Evolutionary conservation across 2,329 filamentous ascomycete genomes (phyloP), one percentile per base, ranked within the genome.

Genomic region (Alternaria hordeiaustralica): DNA sequence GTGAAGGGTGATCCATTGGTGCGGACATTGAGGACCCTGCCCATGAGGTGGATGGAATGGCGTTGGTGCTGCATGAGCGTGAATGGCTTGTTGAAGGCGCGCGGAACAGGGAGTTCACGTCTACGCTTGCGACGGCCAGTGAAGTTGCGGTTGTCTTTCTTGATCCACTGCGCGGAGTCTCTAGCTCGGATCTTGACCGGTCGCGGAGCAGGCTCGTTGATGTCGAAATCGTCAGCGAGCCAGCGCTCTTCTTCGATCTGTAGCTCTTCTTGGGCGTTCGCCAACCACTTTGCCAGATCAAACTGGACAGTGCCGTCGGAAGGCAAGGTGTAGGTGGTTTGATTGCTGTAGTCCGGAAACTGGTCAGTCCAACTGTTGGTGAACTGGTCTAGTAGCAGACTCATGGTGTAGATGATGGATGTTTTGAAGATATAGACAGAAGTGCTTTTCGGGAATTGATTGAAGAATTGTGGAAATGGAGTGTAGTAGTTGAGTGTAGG

Each of bases 1-100:
- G 94, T 97, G 74, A 98, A 89, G 3, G 95, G 95, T 53, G 93
- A 97, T 13, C 91, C 89, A 60, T 88, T 89, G 79, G 96, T 92
- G 66, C 93, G 87, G 60, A 93, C 84, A 75, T 90, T 92, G 67
- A 97, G 85, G 2, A 97, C 84, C 75, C 93, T 94, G 67, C 94
- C 92, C 59, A 97, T 89, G 3, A 97, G 84, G 3, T 97, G 87
- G 21, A 96, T 82, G 77, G 94, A 94, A 80, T 97, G 94, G 20
- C 93, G 94, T 68, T 93, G 88, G 28, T 92, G 87, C 75, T 97
- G 92, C 50, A 68, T 69, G 6, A 68, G 53, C 7, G 66, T 71
- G 21, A 50, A 59, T 26, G 53, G 20, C 45, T 61, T 45, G 25
- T 69, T 64, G 70, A 73, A 75, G 50, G n/a, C 68, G 55, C 51